Evolutionary conservation across 805 yeast species (phyloP).

Genomic region (Priceomyces fermenticarens): DNA sequence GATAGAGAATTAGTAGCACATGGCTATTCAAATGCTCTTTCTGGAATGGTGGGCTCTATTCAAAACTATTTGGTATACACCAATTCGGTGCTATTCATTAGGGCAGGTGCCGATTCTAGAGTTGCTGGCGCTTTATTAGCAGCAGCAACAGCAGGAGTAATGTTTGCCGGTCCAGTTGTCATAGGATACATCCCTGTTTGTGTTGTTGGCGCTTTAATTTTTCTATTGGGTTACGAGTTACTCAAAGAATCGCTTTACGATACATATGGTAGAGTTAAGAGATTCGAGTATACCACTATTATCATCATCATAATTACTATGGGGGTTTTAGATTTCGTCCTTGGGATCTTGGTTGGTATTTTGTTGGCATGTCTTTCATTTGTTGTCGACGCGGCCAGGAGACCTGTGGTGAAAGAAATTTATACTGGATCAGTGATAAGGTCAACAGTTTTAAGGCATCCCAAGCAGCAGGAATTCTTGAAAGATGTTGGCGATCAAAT

Average conservation of each 20-base stretch:
- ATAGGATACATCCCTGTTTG: constrained; percentile 93
- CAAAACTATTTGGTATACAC: constrained; percentile 96
- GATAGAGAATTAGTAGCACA: constrained; percentile 93
- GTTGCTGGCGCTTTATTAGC: constrained; percentile 90
- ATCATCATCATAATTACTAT: constrained; percentile 83
- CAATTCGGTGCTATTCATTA: constrained; percentile 83
- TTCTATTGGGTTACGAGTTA: constrained; percentile 85
- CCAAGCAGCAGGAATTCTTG: constrained; percentile 81
- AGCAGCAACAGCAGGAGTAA: constrained; percentile 69
- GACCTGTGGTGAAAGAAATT: constrained; percentile 76
- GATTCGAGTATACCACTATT: constrained; percentile 81
- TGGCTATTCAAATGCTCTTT: constrained; percentile 82
- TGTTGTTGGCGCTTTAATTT: constrained; percentile 92
- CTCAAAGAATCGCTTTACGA: constrained; percentile 83
- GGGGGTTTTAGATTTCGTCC: constrained; percentile 95
- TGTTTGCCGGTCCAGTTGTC: constrained; percentile 88
- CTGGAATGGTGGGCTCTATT: constrained; percentile 83
- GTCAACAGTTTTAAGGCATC: constrained; percentile 89
- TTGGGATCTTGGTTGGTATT: constrained; percentile 88
- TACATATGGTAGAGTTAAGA: constrained; percentile 71
- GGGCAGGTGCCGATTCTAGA: constrained; percentile 92
- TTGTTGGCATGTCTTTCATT: constrained; percentile 91
- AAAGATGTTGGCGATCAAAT: constrained; percentile 87
- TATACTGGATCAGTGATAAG: constrained; percentile 87
- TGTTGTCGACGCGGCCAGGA: constrained; percentile 85